Evolutionary conservation across 108 stramenopile genomes (phyloP), one percentile per base, ranked within the genome.

Genomic region (Skeletonema tropicum): DNA sequence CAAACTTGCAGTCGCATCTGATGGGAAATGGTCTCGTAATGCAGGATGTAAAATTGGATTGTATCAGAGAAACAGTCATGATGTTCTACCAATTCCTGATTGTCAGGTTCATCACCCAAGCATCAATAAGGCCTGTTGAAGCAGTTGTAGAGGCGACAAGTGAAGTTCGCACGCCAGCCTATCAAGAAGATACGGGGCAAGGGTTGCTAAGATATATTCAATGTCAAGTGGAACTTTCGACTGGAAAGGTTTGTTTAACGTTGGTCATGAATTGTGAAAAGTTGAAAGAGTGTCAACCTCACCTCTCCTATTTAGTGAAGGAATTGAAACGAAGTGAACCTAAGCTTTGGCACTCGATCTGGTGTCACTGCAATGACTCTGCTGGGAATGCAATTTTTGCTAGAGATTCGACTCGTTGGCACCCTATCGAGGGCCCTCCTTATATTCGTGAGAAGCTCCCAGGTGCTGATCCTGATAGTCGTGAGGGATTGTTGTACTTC

Each of bases 91-190:
- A 0, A 97, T 99, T 65, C 95, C 97, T 9, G 60, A 92, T 30
- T 99, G 97, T 82, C 52, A 60, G 57, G 98, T 98, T 30, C 98
- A 99, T 85, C 98, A 99, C 81, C 97, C 97, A 5, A 81, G 87
- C 29, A 94, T 98, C 74, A 97, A 98, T 70, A 77, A 64, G 21
- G 94, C 94, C 94, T 1, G 76, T 92, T 6, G 71, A 81, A 31
- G 63, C 71, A 4, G 33, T 95, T 60, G 80, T 75, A 26, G 17
- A 83, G 57, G 94, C 92, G 0, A 88, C 89, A 0, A 57, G 21
- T 38, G 85, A 78, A 55, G 85, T 80, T 5, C 87, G 92, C n/a
- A 94, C 90, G 21, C 66, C 86, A 1, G 81, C 93, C 1, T 96
- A 90, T 60, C 52, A 67, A 14, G 85, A 92, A 60, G 74, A 87